Percentiles rank a stretch among this genome's conserved stretches.
phyloP scores from a whole-genome alignment of 495 filamentous ascomycete species.

The Hypoxylon rickii region DNA sequence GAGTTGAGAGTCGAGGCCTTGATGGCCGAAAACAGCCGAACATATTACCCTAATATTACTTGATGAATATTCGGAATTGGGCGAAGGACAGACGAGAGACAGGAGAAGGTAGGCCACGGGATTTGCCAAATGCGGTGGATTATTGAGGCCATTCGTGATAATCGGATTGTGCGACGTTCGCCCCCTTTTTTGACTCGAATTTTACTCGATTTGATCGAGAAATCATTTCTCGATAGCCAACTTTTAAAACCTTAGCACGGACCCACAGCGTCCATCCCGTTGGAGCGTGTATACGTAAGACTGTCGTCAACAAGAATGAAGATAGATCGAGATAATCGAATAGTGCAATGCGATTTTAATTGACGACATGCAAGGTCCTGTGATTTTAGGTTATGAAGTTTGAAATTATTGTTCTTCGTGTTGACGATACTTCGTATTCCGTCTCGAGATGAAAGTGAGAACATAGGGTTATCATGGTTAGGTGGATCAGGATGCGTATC shows the following conservation, averaged over 20 bases:
- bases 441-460: no score
- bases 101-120: neutral
- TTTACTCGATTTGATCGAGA: constrained; percentile 34
- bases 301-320: constrained; percentile 20
- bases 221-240: constrained; percentile 32
- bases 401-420: no score
- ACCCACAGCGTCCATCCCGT: constrained; percentile 12
- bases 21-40: constrained; percentile 23
- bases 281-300: constrained; percentile 21
- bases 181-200: constrained; percentile 19
- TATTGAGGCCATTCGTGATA: constrained; percentile 27
- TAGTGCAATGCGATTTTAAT: no score
- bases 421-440: no score
- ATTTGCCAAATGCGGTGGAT: constrained; percentile 11
- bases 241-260: constrained; percentile 6
- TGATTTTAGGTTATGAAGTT: no score
- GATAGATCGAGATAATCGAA: no score
- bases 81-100: neutral
- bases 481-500: no score
- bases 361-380: no score
- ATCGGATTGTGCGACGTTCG: no score
- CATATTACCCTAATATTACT: constrained; percentile 28
- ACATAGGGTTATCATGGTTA: no score
- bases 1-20: constrained; percentile 9
- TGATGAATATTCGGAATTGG: constrained; percentile 16